phyloP scores from a whole-genome alignment of 495 filamentous ascomycete species.

The Lasiosphaeria ovina region DNA sequence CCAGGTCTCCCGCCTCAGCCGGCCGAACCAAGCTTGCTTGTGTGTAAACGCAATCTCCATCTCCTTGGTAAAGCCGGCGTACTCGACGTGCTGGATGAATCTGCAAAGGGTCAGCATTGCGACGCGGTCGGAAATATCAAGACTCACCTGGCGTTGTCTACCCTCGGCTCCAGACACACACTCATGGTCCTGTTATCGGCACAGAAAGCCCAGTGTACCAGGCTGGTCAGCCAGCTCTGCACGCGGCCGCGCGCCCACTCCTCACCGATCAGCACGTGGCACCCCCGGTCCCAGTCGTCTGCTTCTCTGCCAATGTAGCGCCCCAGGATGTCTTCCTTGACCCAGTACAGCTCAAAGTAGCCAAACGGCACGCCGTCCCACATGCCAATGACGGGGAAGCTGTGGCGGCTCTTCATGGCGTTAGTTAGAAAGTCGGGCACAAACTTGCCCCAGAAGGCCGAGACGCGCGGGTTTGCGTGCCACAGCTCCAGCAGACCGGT shows the following conservation, averaged over 20 bases:
- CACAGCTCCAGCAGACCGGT: constrained; percentile 77
- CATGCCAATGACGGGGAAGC: constrained; percentile 86
- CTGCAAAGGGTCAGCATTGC: constrained; percentile 43
- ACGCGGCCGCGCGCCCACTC: constrained; percentile 87
- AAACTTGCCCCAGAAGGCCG: constrained; percentile 74
- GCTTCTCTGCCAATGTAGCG: constrained; percentile 56
- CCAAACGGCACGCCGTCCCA: constrained; percentile 97
- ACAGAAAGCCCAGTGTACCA: constrained; percentile 82
- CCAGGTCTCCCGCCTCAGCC: constrained; percentile 79
- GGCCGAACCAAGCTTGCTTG: constrained; percentile 87
- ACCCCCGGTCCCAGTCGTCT: constrained; percentile 80
- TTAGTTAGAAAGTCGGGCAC: constrained; percentile 65
- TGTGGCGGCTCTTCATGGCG: constrained; percentile 65
- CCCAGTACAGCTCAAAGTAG: constrained; percentile 98
- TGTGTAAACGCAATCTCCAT: constrained; percentile 85
- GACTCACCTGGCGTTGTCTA: constrained; percentile 88
- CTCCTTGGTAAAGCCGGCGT: constrained; percentile 83
- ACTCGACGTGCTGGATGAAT: constrained; percentile 71
- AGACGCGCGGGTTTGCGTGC: constrained; percentile 86
- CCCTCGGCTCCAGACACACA: constrained; percentile 81
- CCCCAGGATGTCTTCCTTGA: constrained; percentile 84
- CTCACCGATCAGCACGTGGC: constrained; percentile 88
- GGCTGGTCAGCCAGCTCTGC: constrained; percentile 72
- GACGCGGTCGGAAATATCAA: background rate
- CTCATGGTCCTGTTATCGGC: constrained; percentile 78